Evolutionary conservation across 2,329 filamentous ascomycete species (phyloP), one percentile per base, ranked within the genome.

Genomic region (Ophiocordyceps polyrhachis-furcata): DNA sequence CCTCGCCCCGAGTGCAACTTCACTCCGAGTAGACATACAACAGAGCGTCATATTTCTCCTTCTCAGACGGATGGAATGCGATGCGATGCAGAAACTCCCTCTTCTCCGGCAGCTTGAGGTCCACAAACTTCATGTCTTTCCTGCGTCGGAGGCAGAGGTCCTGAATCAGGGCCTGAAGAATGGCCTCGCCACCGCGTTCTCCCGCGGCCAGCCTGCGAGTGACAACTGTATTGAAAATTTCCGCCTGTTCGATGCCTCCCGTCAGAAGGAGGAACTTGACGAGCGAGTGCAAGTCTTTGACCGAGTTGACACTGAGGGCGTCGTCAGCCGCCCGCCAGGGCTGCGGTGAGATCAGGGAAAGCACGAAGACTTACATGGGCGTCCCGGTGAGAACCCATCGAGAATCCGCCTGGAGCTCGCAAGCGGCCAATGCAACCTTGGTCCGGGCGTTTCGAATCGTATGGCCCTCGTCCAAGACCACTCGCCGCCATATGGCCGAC

Each of bases 121-220:
- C 84, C 44, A 94, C 74, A 55, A 93, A 93, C 5, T 72, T 71
- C 86, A 94, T 93, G 46, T 89, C 80, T 58, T 94, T 94, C 59
- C 79, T 81, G 35, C 87, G 76, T 35, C 87, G 75, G 20, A 94
- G 68, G 53, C 83, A 91, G 42, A 93, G 72, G 17, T 82, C 78
- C n/a, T 71, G 70, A 76, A 93, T 88, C 41, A 93, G 69, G 5
- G 76, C 71, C 55, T 89, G 82, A 4, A 93, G 69, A 4, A 89
- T 64, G 12, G 70, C 60, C 42, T 76, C 77, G 13, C 78, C 80
- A 31, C 69, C 64, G 1, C 63, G 58, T 15, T 78, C 70, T 1
- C 74, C 76, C 6, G 58, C 45, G 44, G 70, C 71, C 9, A 93
- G 67, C 4, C 81, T 81, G 28, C 83, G 73, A 37, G 80, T 78